These are phyloP conservation scores for Amphichorda felina DNA, from an alignment of 2,329 filamentous ascomycete species.

Conservation along the genomic window DNA sequence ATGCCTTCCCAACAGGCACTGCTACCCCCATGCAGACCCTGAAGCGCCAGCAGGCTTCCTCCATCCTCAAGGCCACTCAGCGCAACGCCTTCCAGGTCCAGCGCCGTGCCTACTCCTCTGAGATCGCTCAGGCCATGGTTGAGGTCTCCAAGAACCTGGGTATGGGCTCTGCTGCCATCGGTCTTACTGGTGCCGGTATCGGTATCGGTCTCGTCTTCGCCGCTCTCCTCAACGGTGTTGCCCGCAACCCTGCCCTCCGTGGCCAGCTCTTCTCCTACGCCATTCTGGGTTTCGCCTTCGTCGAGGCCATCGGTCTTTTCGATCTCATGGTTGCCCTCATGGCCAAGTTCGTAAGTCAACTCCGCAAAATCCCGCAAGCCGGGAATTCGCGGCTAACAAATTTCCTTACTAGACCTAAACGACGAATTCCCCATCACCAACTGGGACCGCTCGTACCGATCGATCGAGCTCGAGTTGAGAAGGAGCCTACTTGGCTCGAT, in stretches of 20 bases:
- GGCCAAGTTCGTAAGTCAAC: conserved; percentile 68
- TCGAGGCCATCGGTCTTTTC: conserved; percentile 84
- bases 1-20: conserved; percentile 27
- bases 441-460: conserved; percentile 22
- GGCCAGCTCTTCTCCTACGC: conserved; percentile 94
- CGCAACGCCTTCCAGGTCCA: conserved; percentile 53
- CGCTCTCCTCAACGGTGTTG: conserved; percentile 77
- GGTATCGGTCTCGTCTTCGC: conserved; percentile 94
- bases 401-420: conserved; percentile 20
- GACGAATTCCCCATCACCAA: conserved; percentile 11
- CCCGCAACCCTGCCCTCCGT: conserved; percentile 89
- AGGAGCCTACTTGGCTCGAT: conserved; percentile 14
- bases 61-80: conserved; percentile 54
- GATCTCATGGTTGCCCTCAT: conserved; percentile 88
- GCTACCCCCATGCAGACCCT: conserved; percentile 58
- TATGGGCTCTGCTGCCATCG: conserved; percentile 83
- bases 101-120: conserved; percentile 73
- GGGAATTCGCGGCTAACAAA: background rate
- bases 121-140: conserved; percentile 80
- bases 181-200: conserved; percentile 86
- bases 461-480: conserved; percentile 20
- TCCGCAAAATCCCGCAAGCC: conserved; percentile 1
- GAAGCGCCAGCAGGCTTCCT: conserved; percentile 61
- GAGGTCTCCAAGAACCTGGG: conserved; percentile 85
- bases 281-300: conserved; percentile 93